phyloP scores from a whole-genome alignment of 345 rosid species.

The Citrus trifoliata region DNA sequence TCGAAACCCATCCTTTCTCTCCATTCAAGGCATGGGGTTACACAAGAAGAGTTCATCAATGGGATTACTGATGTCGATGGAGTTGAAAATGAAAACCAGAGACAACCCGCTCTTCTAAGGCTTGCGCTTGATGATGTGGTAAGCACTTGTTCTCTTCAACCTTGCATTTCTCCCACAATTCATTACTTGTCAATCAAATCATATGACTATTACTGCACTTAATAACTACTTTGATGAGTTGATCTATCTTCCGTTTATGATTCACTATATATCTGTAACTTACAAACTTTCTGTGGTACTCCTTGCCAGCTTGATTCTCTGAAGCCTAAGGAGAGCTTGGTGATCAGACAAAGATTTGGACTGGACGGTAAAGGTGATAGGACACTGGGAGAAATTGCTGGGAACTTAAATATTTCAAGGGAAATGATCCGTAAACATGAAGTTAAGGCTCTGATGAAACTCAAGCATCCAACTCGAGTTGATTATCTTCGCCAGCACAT shows the following conservation, averaged over 20 bases:
- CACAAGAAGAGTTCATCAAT: slow-evolving; percentile 84
- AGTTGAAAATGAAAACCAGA: slow-evolving; percentile 58
- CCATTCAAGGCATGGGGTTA: slow-evolving; percentile 61
- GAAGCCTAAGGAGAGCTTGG: slow-evolving; percentile 94
- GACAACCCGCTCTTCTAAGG: slow-evolving; percentile 86
- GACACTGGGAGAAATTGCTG: slow-evolving; percentile 87
- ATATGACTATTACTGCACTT: neutral
- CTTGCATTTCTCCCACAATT: slow-evolving; percentile 1
- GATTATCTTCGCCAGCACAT: slow-evolving; percentile 76
- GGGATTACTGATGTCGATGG: slow-evolving; percentile 72
- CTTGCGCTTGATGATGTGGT: slow-evolving; percentile 99
- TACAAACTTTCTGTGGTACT: neutral
- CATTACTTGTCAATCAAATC: neutral
- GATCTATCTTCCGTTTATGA: neutral
- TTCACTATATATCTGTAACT: neutral
- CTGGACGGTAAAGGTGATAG: slow-evolving; percentile 95
- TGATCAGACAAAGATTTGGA: slow-evolving; percentile 87
- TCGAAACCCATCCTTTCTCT: slow-evolving; percentile 71
- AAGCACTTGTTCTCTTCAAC: slow-evolving; percentile 6
- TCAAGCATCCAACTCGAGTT: slow-evolving; percentile 85
- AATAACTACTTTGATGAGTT: neutral
- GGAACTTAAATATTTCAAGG: slow-evolving; percentile 87
- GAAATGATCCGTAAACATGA: slow-evolving; percentile 99
- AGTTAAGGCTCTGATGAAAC: slow-evolving; percentile 96
- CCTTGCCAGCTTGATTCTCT: slow-evolving; percentile 72